Conservation (phyloP, 1,139 yeast genomes). For the Zygosaccharomyces pseudobailii region DNA sequence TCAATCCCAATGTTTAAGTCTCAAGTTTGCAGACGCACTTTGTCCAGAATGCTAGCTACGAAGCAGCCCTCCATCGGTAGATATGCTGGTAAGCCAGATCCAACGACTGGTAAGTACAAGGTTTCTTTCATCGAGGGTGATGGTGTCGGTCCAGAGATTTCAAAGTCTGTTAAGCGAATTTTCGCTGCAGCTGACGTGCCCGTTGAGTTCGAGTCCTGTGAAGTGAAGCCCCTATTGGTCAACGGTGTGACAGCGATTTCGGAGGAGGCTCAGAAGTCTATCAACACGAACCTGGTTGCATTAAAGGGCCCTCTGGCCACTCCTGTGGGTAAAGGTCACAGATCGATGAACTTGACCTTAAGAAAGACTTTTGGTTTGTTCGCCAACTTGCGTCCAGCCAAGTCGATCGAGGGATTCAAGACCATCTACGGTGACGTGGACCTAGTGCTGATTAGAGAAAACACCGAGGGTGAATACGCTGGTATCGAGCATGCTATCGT, state of each 20-base stretch:
- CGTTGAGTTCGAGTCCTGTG: slow-evolving; percentile 95
- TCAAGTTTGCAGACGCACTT: slow-evolving; percentile 18
- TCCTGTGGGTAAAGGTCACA: slow-evolving; percentile 98
- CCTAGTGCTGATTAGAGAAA: slow-evolving; percentile 94
- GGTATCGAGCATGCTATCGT: slow-evolving; percentile 98
- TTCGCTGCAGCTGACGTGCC: slow-evolving; percentile 93
- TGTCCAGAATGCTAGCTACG: slow-evolving; percentile 22
- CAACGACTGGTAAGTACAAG: slow-evolving; percentile 67
- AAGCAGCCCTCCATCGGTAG: slow-evolving; percentile 31
- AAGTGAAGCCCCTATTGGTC: slow-evolving; percentile 87
- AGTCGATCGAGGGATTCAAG: slow-evolving; percentile 86
- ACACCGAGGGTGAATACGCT: slow-evolving; percentile 99
- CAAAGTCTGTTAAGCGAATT: slow-evolving; percentile 86
- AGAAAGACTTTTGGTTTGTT: slow-evolving; percentile 95
- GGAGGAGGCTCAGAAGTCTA: slow-evolving; percentile 84
- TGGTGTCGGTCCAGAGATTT: slow-evolving; percentile 95
- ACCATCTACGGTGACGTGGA: slow-evolving; percentile 94
- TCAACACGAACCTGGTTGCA: slow-evolving; percentile 89
- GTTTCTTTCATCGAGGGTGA: slow-evolving; percentile 98
- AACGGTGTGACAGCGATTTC: slow-evolving; percentile 96
- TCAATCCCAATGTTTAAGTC: slow-evolving; percentile 19
- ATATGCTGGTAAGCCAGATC: slow-evolving; percentile 31
- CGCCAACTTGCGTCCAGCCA: slow-evolving; percentile 97
- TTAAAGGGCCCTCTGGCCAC: slow-evolving; percentile 97
- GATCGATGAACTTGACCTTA: slow-evolving; percentile 91